These are phyloP conservation scores for Pythium catenulatum DNA, from an alignment of 352 stramenopile genomes.

Conservation along the genomic window DNA sequence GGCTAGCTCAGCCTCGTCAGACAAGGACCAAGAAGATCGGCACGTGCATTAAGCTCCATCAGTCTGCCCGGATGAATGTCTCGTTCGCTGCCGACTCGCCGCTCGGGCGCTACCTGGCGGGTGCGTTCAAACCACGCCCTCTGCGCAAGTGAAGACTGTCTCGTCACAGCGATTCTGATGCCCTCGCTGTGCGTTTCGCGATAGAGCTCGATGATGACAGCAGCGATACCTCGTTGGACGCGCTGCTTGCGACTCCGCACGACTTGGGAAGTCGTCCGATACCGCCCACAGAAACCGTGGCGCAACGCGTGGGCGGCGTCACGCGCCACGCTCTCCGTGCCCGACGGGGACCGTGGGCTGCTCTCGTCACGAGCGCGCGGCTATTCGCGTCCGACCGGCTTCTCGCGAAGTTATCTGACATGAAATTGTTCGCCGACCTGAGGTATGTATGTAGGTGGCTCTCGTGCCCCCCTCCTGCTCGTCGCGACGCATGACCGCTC, in stretches of 20 bases:
- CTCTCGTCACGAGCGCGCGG: neutral
- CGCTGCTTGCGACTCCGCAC: neutral
- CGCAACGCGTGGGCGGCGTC: neutral
- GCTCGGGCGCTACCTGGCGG: constrained; percentile 79
- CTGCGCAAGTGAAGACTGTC: neutral
- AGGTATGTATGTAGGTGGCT: too few relatives aligned
- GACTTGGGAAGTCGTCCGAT: too few relatives aligned
- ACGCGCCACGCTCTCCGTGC: neutral
- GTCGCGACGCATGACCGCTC: neutral
- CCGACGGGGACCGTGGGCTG: too few relatives aligned
- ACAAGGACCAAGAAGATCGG: too few relatives aligned
- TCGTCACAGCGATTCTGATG: too few relatives aligned
- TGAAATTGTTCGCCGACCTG: neutral
- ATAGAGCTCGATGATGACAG: constrained; percentile 26
- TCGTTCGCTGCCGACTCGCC: constrained; percentile 66
- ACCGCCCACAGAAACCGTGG: too few relatives aligned
- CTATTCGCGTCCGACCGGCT: neutral
- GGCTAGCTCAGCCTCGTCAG: too few relatives aligned
- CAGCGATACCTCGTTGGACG: neutral
- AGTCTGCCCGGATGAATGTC: too few relatives aligned
- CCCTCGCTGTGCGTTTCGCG: too few relatives aligned
- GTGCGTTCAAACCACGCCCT: constrained; percentile 30
- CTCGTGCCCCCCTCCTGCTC: too few relatives aligned
- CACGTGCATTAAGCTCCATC: neutral
- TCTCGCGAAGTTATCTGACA: neutral